Percentiles rank a stretch among this genome's conserved stretches.
These are phyloP conservation scores for Prototheca stagnorum DNA, from an alignment of 163 green algal genomes.

Conservation along the genomic window DNA sequence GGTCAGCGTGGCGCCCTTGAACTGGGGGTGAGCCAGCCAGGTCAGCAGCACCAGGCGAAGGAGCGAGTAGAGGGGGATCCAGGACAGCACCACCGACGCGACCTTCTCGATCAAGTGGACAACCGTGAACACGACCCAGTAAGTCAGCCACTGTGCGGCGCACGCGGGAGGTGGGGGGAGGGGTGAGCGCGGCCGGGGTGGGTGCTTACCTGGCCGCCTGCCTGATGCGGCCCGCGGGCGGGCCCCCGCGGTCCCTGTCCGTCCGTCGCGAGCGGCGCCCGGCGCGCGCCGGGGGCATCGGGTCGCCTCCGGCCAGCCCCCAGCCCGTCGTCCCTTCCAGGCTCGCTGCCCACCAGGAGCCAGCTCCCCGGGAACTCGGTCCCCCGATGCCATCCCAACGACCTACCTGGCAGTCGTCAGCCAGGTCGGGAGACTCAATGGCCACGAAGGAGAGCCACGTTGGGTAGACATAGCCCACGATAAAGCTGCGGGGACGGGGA, in stretches of 20 bases:
- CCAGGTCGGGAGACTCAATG: constrained; percentile 6
- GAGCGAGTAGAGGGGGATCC: constrained; percentile 17
- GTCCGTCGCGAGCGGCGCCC: too few relatives aligned
- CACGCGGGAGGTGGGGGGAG: too few relatives aligned
- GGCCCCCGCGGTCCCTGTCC: too few relatives aligned
- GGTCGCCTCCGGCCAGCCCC: not conserved
- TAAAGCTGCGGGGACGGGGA: constrained; percentile 2
- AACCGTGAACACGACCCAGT: constrained; percentile 7
- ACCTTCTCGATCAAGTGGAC: not conserved
- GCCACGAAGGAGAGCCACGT: constrained; percentile 12
- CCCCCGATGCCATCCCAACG: too few relatives aligned
- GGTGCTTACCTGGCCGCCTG: too few relatives aligned
- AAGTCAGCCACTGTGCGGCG: constrained; percentile 23
- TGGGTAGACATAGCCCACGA: constrained; percentile 15
- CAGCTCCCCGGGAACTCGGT: not conserved
- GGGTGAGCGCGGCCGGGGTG: too few relatives aligned
- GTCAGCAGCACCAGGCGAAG: constrained; percentile 4
- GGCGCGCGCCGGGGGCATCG: not conserved
- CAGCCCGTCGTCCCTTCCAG: not conserved
- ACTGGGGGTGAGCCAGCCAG: constrained; percentile 18
- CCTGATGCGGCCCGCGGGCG: too few relatives aligned
- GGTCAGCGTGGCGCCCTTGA: constrained; percentile 8
- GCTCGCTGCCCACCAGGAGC: not conserved
- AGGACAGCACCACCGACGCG: not conserved
- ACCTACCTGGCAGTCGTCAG: constrained; percentile 15